A percentile compares a stretch with the other conserved stretches of the same genome.
Conservation (phyloP, 176 grass and related monocot species). For the Oryza coarctata region DNA sequence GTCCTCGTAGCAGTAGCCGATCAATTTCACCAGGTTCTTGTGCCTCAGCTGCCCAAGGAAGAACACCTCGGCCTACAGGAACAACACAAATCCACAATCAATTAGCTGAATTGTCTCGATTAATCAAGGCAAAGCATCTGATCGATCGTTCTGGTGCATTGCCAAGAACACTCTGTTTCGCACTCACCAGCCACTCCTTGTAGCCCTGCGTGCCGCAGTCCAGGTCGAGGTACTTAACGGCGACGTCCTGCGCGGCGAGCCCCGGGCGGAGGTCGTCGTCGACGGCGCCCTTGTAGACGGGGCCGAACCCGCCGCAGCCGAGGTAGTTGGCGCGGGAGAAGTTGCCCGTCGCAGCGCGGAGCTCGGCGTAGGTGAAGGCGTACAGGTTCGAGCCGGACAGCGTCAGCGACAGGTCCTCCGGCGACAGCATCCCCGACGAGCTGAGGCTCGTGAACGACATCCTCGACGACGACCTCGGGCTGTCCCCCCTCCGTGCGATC, state of each 20-base stretch:
- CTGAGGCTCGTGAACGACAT: slow-evolving; percentile 65
- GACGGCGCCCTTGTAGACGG: slow-evolving; percentile 70
- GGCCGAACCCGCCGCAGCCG: slow-evolving; percentile 82
- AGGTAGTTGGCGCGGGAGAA: slow-evolving; percentile 76
- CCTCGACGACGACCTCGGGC: slow-evolving; percentile 49
- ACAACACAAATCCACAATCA: not conserved
- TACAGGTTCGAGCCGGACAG: slow-evolving; percentile 72
- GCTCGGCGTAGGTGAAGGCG: slow-evolving; percentile 75
- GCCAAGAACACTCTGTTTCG: slow-evolving; percentile 2
- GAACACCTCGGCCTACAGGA: slow-evolving; percentile 73
- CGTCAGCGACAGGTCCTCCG: slow-evolving; percentile 75
- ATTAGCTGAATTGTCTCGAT: not conserved
- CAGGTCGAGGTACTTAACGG: slow-evolving; percentile 84
- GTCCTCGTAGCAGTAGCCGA: slow-evolving; percentile 81
- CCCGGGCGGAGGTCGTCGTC: slow-evolving; percentile 55
- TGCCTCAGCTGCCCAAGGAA: slow-evolving; percentile 86
- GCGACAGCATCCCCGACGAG: slow-evolving; percentile 64
- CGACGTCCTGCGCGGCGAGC: slow-evolving; percentile 58
- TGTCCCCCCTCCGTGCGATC: slow-evolving; percentile 12
- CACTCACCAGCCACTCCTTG: slow-evolving; percentile 89
- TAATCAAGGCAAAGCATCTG: not conserved
- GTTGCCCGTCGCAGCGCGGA: slow-evolving; percentile 47
- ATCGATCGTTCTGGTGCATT: not conserved
- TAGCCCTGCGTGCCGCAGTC: slow-evolving; percentile 81
- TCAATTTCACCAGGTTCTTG: slow-evolving; percentile 71